Evolutionary conservation across 73 alveolate genomes (phyloP).

Genomic region (Paramecium octaurelia): DNA sequence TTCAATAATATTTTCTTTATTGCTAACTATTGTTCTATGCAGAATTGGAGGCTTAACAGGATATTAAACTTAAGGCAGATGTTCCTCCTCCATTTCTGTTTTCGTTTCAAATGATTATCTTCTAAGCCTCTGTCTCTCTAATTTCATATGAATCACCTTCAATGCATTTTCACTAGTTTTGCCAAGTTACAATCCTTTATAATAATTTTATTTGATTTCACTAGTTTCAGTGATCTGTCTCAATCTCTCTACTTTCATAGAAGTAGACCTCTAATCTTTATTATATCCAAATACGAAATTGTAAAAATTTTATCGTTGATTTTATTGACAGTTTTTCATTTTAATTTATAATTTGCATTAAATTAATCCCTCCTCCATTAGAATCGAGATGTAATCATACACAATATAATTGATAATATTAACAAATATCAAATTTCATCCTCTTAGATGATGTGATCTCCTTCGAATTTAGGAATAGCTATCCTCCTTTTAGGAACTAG

Average conservation of each 20-base stretch:
- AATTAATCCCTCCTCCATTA: background rate
- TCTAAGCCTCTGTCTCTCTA: background rate
- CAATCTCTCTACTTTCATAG: constrained; percentile 11
- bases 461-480: background rate
- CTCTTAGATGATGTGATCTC: background rate
- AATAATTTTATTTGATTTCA: background rate
- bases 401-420: background rate
- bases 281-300: background rate
- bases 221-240: background rate
- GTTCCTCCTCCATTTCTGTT: constrained; percentile 35
- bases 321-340: constrained; percentile 14
- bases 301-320: background rate
- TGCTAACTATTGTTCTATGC: background rate
- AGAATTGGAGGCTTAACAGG: background rate
- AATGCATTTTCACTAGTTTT: constrained; percentile 6
- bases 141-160: constrained; percentile 15
- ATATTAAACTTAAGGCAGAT: background rate
- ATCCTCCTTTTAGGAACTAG: background rate
- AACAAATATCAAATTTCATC: background rate
- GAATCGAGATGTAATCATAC: background rate
- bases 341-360: background rate
- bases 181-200: background rate
- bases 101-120: background rate
- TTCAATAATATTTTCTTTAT: background rate
- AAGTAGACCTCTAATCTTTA: background rate